Evolutionary conservation across 2,329 filamentous ascomycete species (phyloP).

Genomic region (Cephalotrichum gorgonifer): DNA sequence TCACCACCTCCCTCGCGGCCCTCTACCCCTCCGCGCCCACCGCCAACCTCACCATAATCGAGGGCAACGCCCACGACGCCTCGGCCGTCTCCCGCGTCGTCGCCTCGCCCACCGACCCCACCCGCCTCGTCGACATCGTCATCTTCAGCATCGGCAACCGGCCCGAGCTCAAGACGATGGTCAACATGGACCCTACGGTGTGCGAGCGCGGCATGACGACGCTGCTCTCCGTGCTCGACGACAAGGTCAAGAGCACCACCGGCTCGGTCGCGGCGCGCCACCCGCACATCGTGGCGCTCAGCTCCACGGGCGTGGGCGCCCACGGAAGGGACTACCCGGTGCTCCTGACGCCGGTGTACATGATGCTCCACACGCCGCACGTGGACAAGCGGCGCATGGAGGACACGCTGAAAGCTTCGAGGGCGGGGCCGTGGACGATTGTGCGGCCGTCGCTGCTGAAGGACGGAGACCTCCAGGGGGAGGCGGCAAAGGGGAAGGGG

Average conservation of each 20-base stretch:
- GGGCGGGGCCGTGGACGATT: slow-evolving; percentile 23
- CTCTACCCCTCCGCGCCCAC: slow-evolving; percentile 9
- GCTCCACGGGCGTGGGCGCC: slow-evolving; percentile 27
- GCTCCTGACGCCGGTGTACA: slow-evolving; percentile 28
- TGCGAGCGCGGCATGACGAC: slow-evolving; percentile 32
- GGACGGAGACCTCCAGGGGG: slow-evolving; percentile 15
- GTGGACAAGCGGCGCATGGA: slow-evolving; percentile 39
- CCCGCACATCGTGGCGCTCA: slow-evolving; percentile 24
- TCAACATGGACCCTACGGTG: slow-evolving; percentile 33
- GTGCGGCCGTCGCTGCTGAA: slow-evolving; percentile 26
- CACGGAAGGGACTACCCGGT: slow-evolving; percentile 31
- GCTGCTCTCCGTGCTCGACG: slow-evolving; percentile 28
- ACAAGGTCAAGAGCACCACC: slow-evolving; percentile 12
- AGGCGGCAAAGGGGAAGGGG: slow-evolving; percentile 4
- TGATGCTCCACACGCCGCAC: slow-evolving; percentile 29
- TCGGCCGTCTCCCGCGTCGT: slow-evolving; percentile 26
- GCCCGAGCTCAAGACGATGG: slow-evolving; percentile 19
- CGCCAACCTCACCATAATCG: slow-evolving; percentile 27
- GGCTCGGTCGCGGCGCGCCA: slow-evolving; percentile 13
- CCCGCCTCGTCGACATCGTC: slow-evolving; percentile 30
- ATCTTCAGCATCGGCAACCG: slow-evolving; percentile 36
- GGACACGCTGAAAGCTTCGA: slow-evolving; percentile 12
- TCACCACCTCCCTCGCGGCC: slow-evolving; percentile 24
- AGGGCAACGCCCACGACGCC: slow-evolving; percentile 37
- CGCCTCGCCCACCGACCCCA: slow-evolving; percentile 13